Percentiles rank a stretch among this genome's conserved stretches.
Evolutionary conservation across 2,329 filamentous ascomycete species (phyloP).

Genomic region (Apiospora sp.): DNA sequence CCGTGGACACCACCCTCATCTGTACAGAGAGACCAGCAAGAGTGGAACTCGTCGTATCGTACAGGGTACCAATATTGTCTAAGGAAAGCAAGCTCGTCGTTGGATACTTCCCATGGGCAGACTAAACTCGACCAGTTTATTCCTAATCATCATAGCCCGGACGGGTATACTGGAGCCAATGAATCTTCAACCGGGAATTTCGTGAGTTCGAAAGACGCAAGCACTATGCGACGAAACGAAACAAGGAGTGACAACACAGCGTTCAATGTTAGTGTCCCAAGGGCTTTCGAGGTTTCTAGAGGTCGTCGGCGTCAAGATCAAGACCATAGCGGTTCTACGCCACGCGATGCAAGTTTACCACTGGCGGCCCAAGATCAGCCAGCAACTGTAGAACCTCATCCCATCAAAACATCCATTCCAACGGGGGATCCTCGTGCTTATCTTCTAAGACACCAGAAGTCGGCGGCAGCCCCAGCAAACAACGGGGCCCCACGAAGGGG

Average conservation of each 20-base stretch:
- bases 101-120: background rate
- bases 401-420: slow-evolving; percentile 38
- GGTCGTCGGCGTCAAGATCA: background rate
- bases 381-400: slow-evolving; percentile 27
- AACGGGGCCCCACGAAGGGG: slow-evolving; percentile 32
- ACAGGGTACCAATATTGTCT: background rate
- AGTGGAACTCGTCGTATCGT: slow-evolving; percentile 8
- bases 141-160: background rate
- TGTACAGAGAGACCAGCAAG: slow-evolving; percentile 28
- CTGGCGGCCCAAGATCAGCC: background rate
- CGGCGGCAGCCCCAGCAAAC: slow-evolving; percentile 32
- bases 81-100: background rate
- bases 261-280: background rate
- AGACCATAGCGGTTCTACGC: background rate
- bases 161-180: background rate
- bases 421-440: slow-evolving; percentile 42
- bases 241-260: background rate
- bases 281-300: background rate
- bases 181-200: background rate
- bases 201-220: background rate
- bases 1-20: slow-evolving; percentile 44
- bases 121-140: background rate
- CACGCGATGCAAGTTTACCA: background rate
- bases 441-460: slow-evolving; percentile 43
- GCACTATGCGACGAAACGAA: background rate